A percentile compares a stretch with the other conserved stretches of the same genome.
These are phyloP conservation scores for Macrotyloma uniflorum DNA, from an alignment of 306 rosid genomes.

Conservation along the genomic window DNA sequence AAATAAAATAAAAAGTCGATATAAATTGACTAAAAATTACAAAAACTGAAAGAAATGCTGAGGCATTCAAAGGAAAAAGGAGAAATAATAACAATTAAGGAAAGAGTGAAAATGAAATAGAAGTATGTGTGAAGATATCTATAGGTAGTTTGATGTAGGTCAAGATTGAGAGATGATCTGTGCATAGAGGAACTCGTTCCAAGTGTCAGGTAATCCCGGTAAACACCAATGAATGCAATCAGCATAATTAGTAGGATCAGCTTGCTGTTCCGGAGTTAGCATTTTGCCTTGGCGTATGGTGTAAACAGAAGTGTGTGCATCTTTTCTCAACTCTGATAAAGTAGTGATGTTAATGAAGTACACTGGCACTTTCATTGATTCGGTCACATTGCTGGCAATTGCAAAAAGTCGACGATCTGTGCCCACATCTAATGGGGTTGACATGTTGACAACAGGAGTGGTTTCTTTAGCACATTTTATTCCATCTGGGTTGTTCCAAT, in stretches of 20 bases:
- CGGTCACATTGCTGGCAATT: constrained; percentile 59
- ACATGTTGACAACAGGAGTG: constrained; percentile 62
- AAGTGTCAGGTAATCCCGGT: constrained; percentile 93
- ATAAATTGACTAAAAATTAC: constrained; percentile 40
- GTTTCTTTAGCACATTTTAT: constrained; percentile 94
- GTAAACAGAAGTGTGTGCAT: constrained; percentile 89
- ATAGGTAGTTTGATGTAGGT: constrained; percentile 30
- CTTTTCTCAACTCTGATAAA: constrained; percentile 81
- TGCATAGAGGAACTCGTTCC: constrained; percentile 91
- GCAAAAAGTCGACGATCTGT: constrained; percentile 80
- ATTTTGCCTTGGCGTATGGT: constrained; percentile 95
- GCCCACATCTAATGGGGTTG: constrained; percentile 78
- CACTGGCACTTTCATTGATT: constrained; percentile 73
- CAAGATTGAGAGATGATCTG: constrained; percentile 80
- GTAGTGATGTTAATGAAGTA: constrained; percentile 77
- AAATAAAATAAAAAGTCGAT: constrained; percentile 18
- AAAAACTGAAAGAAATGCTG: constrained; percentile 39
- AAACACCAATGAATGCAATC: constrained; percentile 99
- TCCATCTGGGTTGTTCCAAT: constrained; percentile 94
- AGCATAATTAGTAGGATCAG: constrained; percentile 86
- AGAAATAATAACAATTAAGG: constrained; percentile 42
- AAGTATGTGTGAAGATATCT: constrained; percentile 14
- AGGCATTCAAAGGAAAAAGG: constrained; percentile 20
- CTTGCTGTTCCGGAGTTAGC: constrained; percentile 83
- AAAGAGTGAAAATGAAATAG: constrained; percentile 8